Base-by-base conservation (phyloP, 352 stramenopile species). In the Phytophthora chlamydospora region DNA sequence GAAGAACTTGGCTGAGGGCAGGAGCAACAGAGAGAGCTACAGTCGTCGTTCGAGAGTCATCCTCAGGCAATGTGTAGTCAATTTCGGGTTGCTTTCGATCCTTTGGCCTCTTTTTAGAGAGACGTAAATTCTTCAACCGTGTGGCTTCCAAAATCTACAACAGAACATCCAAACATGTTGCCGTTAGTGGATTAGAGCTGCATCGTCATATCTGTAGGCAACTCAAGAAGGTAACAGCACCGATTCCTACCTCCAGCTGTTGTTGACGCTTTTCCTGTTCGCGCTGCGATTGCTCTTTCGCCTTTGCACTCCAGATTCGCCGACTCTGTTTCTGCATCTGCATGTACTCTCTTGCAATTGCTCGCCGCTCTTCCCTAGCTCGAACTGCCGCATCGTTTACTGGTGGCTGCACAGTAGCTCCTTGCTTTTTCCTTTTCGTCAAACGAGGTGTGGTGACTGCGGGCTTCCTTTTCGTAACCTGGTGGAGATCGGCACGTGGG, bases 341-440 rank as follows among this genome's bases (percentile, higher is more conserved):
- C 67, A 93, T 91, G 31, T 80, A 90, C 46, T 90, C 84, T 11
- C 84, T 64, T 16, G 78, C 84, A 17, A 88, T 56, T 21, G 68
- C 81, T 47, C 84, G 69, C n/a, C 84, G 60, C 34, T 89, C 60
- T 14, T 71, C 44, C 4, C 57, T 71, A 32, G 85, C 76, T 67
- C 52, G 31, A n/a, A 29, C 21, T 16, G 45, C 47, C 17, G 57
- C 60, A 34, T 56, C 12, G 16, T 21, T 24, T 39, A 56, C 48
- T 43, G 29, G 10, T 35, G 24, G 17, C 17, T 48, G 21, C 11
- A n/a, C 4, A 8, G 14, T 27, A 32, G 13, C n/a, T 27, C 6
- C 49, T 19, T 62, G 53, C 35, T 63, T 62, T n/a, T 62, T 55
- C n/a, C 38, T 66, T 48, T 62, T 54, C 14, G 29, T 49, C 8